Evolutionary conservation across 805 yeast species (phyloP).

Genomic region (Lipomyces yamadae): DNA sequence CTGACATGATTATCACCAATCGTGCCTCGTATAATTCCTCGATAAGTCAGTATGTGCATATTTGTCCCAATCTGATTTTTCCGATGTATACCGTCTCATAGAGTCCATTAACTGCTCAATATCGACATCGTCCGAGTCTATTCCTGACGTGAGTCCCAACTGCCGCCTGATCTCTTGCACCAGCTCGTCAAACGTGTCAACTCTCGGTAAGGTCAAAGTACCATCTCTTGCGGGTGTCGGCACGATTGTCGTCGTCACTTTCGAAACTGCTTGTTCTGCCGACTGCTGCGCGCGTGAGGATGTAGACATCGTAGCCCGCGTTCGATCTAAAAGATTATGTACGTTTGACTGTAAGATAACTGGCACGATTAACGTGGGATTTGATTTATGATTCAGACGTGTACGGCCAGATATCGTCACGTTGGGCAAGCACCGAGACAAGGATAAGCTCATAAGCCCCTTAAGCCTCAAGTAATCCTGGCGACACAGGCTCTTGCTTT

Average conservation of each 20-base stretch:
- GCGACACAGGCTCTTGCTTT: background rate
- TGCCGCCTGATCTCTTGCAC: slow-evolving; percentile 46
- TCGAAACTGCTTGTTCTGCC: background rate
- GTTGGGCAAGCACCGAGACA: background rate
- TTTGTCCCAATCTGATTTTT: slow-evolving; percentile 60
- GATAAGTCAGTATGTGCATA: slow-evolving; percentile 61
- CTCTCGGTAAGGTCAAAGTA: background rate
- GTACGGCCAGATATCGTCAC: background rate
- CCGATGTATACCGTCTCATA: slow-evolving; percentile 56
- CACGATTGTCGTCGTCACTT: background rate
- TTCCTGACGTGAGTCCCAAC: slow-evolving; percentile 48
- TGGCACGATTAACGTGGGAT: background rate
- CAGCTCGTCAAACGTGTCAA: slow-evolving; percentile 43
- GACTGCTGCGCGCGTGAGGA: background rate
- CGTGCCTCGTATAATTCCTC: slow-evolving; percentile 53
- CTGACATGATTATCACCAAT: background rate
- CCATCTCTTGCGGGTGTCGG: background rate
- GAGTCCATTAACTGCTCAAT: slow-evolving; percentile 52
- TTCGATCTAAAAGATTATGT: background rate
- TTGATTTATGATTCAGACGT: background rate
- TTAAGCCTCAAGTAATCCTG: background rate
- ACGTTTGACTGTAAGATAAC: background rate
- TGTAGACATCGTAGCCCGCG: background rate
- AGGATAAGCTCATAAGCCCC: background rate
- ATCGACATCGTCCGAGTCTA: slow-evolving; percentile 57